Evolutionary conservation across 495 filamentous ascomycete genomes (phyloP).

Genomic region (Lasiosphaeria miniovina): DNA sequence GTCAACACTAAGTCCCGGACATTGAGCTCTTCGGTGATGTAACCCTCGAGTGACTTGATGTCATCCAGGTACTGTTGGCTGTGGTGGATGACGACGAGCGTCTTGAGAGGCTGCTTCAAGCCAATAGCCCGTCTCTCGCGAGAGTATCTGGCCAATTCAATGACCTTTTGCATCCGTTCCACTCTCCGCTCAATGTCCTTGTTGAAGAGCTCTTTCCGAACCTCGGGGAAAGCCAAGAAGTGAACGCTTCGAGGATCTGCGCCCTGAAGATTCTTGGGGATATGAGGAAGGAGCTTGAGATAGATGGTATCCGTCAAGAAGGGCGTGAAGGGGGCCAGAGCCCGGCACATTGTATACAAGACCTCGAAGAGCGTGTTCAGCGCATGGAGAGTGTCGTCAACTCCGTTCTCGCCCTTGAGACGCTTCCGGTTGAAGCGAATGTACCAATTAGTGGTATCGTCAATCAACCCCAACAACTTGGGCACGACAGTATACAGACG

Average conservation of each 20-base stretch:
- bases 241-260: constrained; percentile 83
- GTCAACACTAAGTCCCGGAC: constrained; percentile 80
- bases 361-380: constrained; percentile 97
- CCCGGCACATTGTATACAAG: constrained; percentile 80
- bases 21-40: constrained; percentile 90
- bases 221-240: constrained; percentile 86
- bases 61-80: constrained; percentile 81
- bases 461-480: constrained; percentile 79
- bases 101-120: constrained; percentile 87
- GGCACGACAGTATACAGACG: constrained; percentile 94
- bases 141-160: constrained; percentile 81
- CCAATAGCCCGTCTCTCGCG: constrained; percentile 82
- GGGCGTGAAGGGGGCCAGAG: constrained; percentile 90
- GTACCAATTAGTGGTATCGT: constrained; percentile 98
- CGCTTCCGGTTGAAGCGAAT: constrained; percentile 98
- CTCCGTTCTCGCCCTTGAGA: constrained; percentile 87
- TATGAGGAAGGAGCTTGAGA: constrained; percentile 67
- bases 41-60: constrained; percentile 74
- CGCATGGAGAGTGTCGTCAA: constrained; percentile 79
- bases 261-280: constrained; percentile 56
- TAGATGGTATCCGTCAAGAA: constrained; percentile 97
- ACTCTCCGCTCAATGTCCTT: constrained; percentile 81
- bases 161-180: constrained; percentile 89
- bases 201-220: constrained; percentile 84
- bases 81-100: constrained; percentile 86